A percentile compares a stretch with the other conserved stretches of the same genome.
Conservation (phyloP, 345 rosid genomes). For the Aurinia saxatilis region DNA sequence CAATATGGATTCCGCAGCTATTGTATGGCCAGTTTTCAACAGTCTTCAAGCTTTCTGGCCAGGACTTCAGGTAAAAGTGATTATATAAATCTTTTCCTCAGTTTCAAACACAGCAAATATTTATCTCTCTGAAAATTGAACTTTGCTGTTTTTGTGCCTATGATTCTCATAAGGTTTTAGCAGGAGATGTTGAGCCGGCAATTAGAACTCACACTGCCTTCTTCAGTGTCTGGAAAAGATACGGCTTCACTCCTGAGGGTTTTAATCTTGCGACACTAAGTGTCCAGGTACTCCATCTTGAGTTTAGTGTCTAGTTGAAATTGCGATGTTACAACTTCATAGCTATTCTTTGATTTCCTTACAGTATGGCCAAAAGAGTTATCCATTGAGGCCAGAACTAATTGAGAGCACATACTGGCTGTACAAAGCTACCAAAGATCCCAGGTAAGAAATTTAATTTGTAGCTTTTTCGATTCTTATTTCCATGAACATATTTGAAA, state of each 20-base stretch:
- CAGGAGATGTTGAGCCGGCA: constrained; percentile 94
- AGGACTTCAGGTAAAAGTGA: constrained; percentile 77
- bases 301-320: not conserved
- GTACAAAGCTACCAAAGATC: constrained; percentile 92
- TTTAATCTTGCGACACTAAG: constrained; percentile 81
- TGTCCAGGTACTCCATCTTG: constrained; percentile 28
- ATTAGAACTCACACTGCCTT: constrained; percentile 95
- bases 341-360: constrained; percentile 11
- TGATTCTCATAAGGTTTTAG: constrained; percentile 61
- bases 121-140: not conserved
- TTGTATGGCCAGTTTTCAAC: constrained; percentile 93
- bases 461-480: not conserved
- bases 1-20: constrained; percentile 97
- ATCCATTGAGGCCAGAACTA: constrained; percentile 93
- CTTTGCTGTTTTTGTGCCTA: not conserved
- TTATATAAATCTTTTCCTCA: not conserved
- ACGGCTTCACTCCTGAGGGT: constrained; percentile 96
- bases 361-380: constrained; percentile 93
- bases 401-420: constrained; percentile 99
- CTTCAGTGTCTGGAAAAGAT: constrained; percentile 91
- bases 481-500: not conserved
- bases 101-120: not conserved
- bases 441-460: constrained; percentile 41
- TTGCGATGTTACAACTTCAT: constrained; percentile 2
- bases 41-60: constrained; percentile 99